Base-by-base conservation (phyloP, 148 eudicot species). In the Euryodendron excelsum region DNA sequence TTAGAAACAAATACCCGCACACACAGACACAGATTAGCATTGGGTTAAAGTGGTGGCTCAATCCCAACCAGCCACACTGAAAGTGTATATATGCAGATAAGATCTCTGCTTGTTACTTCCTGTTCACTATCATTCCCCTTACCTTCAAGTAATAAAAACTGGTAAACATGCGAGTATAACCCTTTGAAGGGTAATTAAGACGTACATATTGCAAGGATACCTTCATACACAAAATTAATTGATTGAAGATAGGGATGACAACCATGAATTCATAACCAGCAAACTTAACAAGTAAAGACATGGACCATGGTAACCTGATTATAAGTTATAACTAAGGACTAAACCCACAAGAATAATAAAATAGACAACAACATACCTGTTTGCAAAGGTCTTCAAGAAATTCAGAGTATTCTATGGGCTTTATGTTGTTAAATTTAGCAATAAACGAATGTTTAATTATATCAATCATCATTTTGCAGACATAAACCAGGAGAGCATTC, bases 361-460 rank as follows among this genome's bases (percentile, higher is more conserved):
- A 13, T n/a, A 3, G 18, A n/a, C 34, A 64, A 72, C 67, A 23
- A 3, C 34, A 56, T 88, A 93, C 99, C 99, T 95, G 99, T 80
- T 89, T 95, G 87, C 96, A 95, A 37, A 95, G 99, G 77, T 95
- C 99, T 87, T 95, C 99, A 60, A 95, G 93, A 84, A 86, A 95
- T 82, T 95, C 99, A 30, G 99, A 95, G 88, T 88, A 95, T 27
- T 89, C 81, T 78, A 89, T 86, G 75, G 99, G 99, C 85, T 95
- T 95, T 72, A 93, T 83, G 90, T 89, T 91, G 28, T 95, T 95
- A 84, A 95, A 95, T 82, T 95, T 95, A 36, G 99, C 96, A 73
- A 95, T 85, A 78, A 95, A 95, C 48, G 94, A 95, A 87, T 93
- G 99, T 70, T 95, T 95, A 71, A 93, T 86, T 75, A 95, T 82